Percentiles rank a stretch among this genome's conserved stretches.
These are phyloP conservation scores for Aspergillus indologenus DNA, from an alignment of 495 filamentous ascomycete species.

Conservation along the genomic window DNA sequence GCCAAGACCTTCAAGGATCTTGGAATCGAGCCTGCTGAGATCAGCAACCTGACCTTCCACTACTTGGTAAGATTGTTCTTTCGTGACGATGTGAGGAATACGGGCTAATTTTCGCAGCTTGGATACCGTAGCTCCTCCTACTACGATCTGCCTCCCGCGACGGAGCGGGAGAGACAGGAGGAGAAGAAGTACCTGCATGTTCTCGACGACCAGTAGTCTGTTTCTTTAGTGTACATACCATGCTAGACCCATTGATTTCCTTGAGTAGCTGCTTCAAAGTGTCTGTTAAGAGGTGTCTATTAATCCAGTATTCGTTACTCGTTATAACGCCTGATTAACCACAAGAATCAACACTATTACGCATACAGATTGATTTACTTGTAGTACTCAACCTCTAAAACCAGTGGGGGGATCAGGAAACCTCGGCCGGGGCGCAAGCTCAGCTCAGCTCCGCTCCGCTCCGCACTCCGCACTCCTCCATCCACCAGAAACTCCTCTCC, in stretches of 20 bases:
- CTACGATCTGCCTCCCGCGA: constrained; percentile 91
- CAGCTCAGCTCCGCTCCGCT: not conserved
- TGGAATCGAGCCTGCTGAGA: constrained; percentile 78
- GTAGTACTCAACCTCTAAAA: not conserved
- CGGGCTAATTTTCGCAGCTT: constrained; percentile 53
- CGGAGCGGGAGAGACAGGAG: constrained; percentile 88
- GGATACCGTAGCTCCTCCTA: constrained; percentile 75
- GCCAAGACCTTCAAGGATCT: constrained; percentile 97
- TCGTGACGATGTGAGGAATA: constrained; percentile 20
- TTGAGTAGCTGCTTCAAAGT: not conserved
- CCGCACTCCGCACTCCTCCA: constrained; percentile 12
- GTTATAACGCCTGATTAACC: too few species aligned
- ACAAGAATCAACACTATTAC: too few species aligned
- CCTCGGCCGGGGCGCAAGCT: not conserved
- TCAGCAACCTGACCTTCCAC: constrained; percentile 79
- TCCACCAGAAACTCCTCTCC: not conserved
- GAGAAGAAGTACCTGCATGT: constrained; percentile 97
- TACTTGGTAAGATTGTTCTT: constrained; percentile 73
- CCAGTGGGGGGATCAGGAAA: not conserved
- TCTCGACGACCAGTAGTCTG: constrained; percentile 74
- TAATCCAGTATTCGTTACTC: too few species aligned
- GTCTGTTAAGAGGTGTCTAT: too few species aligned
- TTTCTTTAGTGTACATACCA: constrained; percentile 46
- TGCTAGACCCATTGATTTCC: constrained; percentile 27
- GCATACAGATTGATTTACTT: not conserved